Percentiles rank a stretch among this genome's conserved stretches.
Evolutionary conservation across 2,329 filamentous ascomycete species (phyloP).

Genomic region (Fusarium graminum): DNA sequence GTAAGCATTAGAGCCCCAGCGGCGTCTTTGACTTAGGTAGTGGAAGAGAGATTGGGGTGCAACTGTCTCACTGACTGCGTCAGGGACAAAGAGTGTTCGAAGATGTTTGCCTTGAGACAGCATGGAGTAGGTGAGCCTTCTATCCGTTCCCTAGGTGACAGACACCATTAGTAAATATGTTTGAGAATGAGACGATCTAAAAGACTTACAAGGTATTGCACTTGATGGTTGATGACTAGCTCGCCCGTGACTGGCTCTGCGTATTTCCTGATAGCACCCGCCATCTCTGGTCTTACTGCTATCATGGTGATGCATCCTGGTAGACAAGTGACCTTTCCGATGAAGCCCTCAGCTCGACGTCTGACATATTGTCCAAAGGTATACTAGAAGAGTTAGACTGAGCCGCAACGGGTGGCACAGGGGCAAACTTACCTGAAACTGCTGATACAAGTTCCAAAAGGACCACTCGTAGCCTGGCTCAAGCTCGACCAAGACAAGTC

Average conservation of each 20-base stretch:
- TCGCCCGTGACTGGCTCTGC: slow-evolving; percentile 39
- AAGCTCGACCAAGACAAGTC: slow-evolving; percentile 37
- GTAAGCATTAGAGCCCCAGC: slow-evolving; percentile 55
- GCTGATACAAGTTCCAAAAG: slow-evolving; percentile 43
- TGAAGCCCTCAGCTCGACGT: slow-evolving; percentile 34
- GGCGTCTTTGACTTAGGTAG: slow-evolving; percentile 52
- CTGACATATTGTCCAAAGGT: slow-evolving; percentile 42
- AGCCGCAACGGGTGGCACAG: fast-evolving
- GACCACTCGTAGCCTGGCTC: slow-evolving; percentile 45
- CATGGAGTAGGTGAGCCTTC: slow-evolving; percentile 43
- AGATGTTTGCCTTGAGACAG: slow-evolving; percentile 41
- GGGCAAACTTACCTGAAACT: slow-evolving; percentile 34
- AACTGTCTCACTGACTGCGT: slow-evolving; percentile 53
- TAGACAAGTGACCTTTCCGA: slow-evolving; percentile 41
- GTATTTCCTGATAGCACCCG: slow-evolving; percentile 40
- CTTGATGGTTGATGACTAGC: slow-evolving; percentile 40
- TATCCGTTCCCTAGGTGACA: slow-evolving; percentile 36
- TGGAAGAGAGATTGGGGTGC: slow-evolving; percentile 53
- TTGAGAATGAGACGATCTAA: no score
- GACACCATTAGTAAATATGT: slow-evolving; percentile 3
- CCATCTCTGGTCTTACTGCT: slow-evolving; percentile 41
- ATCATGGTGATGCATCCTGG: slow-evolving; percentile 46
- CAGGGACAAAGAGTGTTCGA: slow-evolving; percentile 51
- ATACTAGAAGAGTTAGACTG: slow-evolving; percentile 22
- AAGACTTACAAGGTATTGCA: slow-evolving; percentile 41